A percentile compares a stretch with the other conserved stretches of the same genome.
These are phyloP conservation scores for Xanthoparmelia taractica DNA, from an alignment of 495 filamentous ascomycete genomes.

Conservation along the genomic window DNA sequence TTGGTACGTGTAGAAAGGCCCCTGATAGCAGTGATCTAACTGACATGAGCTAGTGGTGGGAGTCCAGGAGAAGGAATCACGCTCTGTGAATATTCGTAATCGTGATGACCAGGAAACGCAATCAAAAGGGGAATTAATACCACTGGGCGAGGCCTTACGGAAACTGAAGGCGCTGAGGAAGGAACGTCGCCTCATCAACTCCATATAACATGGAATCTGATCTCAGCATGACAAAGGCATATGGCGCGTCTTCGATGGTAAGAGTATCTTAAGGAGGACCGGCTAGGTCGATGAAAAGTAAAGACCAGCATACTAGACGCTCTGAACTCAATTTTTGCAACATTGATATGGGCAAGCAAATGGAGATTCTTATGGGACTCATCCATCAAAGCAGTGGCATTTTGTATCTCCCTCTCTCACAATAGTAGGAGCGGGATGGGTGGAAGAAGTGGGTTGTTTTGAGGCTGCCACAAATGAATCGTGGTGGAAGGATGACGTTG, in stretches of 20 bases:
- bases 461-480: no score
- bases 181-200: constrained; percentile 51
- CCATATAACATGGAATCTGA: constrained; percentile 25
- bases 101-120: constrained; percentile 80
- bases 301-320: not conserved
- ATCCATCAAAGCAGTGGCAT: no score
- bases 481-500: not conserved
- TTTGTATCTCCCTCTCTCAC: no score
- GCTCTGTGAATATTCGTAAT: constrained; percentile 83
- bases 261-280: not conserved
- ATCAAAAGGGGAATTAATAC: constrained; percentile 61
- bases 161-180: constrained; percentile 66
- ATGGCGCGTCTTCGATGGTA: not conserved
- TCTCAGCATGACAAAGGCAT: not conserved
- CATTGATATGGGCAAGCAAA: no score
- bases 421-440: no score
- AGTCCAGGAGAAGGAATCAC: constrained; percentile 65
- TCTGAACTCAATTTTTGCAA: no score
- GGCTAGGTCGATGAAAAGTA: not conserved
- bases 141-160: constrained; percentile 65
- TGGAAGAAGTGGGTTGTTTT: no score
- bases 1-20: constrained; percentile 45
- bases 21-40: not conserved
- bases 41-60: constrained; percentile 58
- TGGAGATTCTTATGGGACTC: no score